Evolutionary conservation across 148 eudicot genomes (phyloP).

Genomic region (Pharnaceum exiguum): DNA sequence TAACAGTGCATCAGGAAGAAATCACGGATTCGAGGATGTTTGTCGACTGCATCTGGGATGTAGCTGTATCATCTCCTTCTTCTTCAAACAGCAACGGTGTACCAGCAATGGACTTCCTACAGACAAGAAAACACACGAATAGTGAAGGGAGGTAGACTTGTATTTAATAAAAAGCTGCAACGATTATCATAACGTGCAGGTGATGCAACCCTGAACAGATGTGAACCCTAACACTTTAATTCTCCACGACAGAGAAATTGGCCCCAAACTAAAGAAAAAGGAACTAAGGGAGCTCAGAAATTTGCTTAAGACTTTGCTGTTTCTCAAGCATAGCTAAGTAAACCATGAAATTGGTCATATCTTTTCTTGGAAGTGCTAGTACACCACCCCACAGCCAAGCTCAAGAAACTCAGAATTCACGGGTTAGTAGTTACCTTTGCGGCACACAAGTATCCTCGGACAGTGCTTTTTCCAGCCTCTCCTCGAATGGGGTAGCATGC

Average conservation of each 20-base stretch:
- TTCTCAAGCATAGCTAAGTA: no score
- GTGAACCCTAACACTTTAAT: no score
- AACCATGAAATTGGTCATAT: no score
- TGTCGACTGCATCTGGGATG: conserved; percentile 33
- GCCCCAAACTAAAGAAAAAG: no score
- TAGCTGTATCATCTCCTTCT: conserved; percentile 56
- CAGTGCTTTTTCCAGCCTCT: conserved; percentile 87
- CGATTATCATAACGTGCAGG: not conserved
- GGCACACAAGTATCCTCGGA: conserved; percentile 50
- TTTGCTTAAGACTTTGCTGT: no score
- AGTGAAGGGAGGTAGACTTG: not conserved
- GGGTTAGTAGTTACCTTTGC: conserved; percentile 37
- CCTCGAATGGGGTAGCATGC: conserved; percentile 98
- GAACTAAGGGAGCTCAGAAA: no score
- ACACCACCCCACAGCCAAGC: no score
- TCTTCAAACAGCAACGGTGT: conserved; percentile 39
- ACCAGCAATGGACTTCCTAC: conserved; percentile 39
- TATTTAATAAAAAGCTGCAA: not conserved
- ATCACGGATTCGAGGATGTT: conserved; percentile 34
- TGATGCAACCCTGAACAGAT: no score
- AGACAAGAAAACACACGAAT: not conserved
- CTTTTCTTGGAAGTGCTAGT: no score
- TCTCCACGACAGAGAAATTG: no score
- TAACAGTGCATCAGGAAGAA: conserved; percentile 31
- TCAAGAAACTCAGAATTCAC: not conserved